phyloP scores from a whole-genome alignment of 2,329 filamentous ascomycete species.

The Clathrospora elynae region DNA sequence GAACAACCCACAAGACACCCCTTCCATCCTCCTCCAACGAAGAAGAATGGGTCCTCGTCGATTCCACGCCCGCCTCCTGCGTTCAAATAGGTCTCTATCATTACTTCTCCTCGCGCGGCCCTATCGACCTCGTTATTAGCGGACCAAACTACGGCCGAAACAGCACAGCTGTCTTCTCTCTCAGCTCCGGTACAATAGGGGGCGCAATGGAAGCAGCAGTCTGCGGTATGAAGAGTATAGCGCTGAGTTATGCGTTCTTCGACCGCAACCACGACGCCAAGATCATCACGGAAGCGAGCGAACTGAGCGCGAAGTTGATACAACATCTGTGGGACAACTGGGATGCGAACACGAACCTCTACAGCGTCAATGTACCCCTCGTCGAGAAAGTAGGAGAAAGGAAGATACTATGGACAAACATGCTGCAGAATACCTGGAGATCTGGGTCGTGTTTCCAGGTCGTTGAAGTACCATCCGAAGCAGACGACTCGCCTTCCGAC shows the following conservation, averaged over 20 bases:
- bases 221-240: conserved; percentile 66
- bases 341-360: conserved; percentile 75
- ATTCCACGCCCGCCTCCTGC: conserved; percentile 57
- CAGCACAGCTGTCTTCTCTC: conserved; percentile 56
- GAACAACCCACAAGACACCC: conserved; percentile 41
- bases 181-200: conserved; percentile 57
- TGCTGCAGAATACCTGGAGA: conserved; percentile 90
- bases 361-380: conserved; percentile 87
- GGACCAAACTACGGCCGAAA: conserved; percentile 59
- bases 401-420: conserved; percentile 80
- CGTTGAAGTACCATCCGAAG: conserved; percentile 67
- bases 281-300: conserved; percentile 77
- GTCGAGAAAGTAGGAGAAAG: conserved; percentile 72
- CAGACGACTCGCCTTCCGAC: conserved; percentile 63
- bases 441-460: conserved; percentile 86
- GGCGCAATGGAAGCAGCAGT: conserved; percentile 57
- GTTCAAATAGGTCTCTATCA: conserved; percentile 56
- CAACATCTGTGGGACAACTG: conserved; percentile 79
- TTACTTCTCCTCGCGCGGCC: conserved; percentile 52
- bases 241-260: conserved; percentile 90
- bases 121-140: conserved; percentile 55
- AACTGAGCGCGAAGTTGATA: conserved; percentile 75
- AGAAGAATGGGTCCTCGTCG: conserved; percentile 58
- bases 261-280: conserved; percentile 79
- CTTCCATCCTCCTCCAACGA: conserved; percentile 39